Evolutionary conservation across 495 filamentous ascomycete genomes (phyloP).

Genomic region (Podospora fimiseda): DNA sequence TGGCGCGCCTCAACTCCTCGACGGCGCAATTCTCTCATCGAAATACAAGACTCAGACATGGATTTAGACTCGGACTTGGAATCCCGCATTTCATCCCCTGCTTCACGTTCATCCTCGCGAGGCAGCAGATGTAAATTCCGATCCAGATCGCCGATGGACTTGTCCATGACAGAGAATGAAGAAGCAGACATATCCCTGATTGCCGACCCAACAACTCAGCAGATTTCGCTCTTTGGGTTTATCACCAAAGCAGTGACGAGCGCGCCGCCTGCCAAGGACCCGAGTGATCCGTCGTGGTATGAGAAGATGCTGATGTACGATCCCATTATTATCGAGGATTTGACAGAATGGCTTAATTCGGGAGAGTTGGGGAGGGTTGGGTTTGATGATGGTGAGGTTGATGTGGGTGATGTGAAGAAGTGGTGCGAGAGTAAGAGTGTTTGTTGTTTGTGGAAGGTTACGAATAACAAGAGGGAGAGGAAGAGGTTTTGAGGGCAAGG

Average conservation of each 20-base stretch:
- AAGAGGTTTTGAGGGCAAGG: conserved; percentile 34
- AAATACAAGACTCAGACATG: conserved; percentile 60
- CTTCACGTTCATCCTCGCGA: conserved; percentile 33
- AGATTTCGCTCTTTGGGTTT: conserved; percentile 45
- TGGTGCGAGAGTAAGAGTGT: conserved; percentile 85
- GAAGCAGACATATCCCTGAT: conserved; percentile 37
- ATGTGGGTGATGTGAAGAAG: conserved; percentile 52
- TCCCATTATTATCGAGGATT: conserved; percentile 81
- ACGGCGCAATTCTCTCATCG: conserved; percentile 32
- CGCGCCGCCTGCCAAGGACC: conserved; percentile 44
- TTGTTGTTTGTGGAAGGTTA: conserved; percentile 59
- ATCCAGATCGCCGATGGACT: conserved; percentile 27
- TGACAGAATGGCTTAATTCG: conserved; percentile 75
- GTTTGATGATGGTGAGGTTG: conserved; percentile 62
- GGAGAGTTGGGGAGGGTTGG: conserved; percentile 56
- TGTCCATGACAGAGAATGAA: conserved; percentile 34
- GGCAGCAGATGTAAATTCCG: conserved; percentile 18
- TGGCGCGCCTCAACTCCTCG: conserved; percentile 13
- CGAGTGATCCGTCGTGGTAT: conserved; percentile 59
- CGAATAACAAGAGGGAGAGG: conserved; percentile 38
- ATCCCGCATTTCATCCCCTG: conserved; percentile 23
- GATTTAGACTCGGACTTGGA: conserved; percentile 50
- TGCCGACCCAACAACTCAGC: conserved; percentile 27
- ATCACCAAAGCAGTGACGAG: conserved; percentile 61
- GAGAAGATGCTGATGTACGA: conserved; percentile 94